Percentiles rank a stretch among this genome's conserved stretches.
Conservation (phyloP, 352 stramenopile genomes). For the Aphanomyces cochlioides region DNA sequence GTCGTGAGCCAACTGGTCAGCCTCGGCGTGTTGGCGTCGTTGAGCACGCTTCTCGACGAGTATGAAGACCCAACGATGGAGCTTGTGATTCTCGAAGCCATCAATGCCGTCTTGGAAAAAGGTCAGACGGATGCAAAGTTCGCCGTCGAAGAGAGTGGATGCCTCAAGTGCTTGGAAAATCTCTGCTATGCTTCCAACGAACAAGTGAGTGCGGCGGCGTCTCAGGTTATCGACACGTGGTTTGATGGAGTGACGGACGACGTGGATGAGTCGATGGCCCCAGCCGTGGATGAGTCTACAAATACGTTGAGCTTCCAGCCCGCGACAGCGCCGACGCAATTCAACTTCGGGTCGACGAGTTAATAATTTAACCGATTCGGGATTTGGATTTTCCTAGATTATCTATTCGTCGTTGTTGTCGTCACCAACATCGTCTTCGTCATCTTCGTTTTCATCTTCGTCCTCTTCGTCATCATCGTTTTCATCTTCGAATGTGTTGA, state of each 20-base stretch:
- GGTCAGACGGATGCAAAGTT: slow-evolving; percentile 55
- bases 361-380: too few relatives aligned
- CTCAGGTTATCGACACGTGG: slow-evolving; percentile 79
- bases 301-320: slow-evolving; percentile 67
- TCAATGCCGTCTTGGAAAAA: slow-evolving; percentile 70
- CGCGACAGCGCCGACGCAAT: slow-evolving; percentile 57
- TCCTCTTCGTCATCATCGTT: slow-evolving; percentile 63
- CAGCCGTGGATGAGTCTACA: slow-evolving; percentile 42
- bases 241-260: slow-evolving; percentile 57
- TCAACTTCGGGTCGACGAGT: slow-evolving; percentile 49
- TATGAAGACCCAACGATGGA: slow-evolving; percentile 84
- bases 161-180: slow-evolving; percentile 72
- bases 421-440: slow-evolving; percentile 40
- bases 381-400: too few relatives aligned
- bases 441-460: slow-evolving; percentile 57
- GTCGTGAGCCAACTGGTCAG: slow-evolving; percentile 63
- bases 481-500: slow-evolving; percentile 94
- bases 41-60: slow-evolving; percentile 70
- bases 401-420: slow-evolving; percentile 27
- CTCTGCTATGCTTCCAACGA: slow-evolving; percentile 80
- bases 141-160: slow-evolving; percentile 74
- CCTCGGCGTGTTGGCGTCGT: slow-evolving; percentile 70
- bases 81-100: slow-evolving; percentile 76
- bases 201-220: slow-evolving; percentile 66
- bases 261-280: slow-evolving; percentile 43